Evolutionary conservation across 805 yeast species (phyloP).

Genomic region (Candida tibetensis): DNA sequence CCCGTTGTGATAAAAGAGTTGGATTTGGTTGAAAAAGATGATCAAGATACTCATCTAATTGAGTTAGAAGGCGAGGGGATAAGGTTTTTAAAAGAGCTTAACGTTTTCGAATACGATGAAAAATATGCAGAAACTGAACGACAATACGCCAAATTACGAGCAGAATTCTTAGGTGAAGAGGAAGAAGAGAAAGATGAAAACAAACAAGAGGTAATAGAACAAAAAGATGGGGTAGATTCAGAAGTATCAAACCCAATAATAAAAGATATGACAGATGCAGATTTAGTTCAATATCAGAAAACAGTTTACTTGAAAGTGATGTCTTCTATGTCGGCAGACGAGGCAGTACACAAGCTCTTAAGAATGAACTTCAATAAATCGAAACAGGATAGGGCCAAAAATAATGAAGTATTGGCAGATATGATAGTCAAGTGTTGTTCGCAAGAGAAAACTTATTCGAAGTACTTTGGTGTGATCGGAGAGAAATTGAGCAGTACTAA

Average conservation of each 20-base stretch:
- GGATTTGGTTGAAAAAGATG: conserved; percentile 65
- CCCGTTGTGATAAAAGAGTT: conserved; percentile 44
- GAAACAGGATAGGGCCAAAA: conserved; percentile 16
- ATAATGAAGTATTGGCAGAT: conserved; percentile 58
- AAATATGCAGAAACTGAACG: conserved; percentile 50
- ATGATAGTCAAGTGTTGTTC: conserved; percentile 78
- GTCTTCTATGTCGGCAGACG: conserved; percentile 90
- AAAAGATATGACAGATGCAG: conserved; percentile 68
- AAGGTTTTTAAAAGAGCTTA: conserved; percentile 45
- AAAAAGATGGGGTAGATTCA: background rate
- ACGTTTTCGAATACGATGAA: conserved; percentile 50
- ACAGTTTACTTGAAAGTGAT: conserved; percentile 76
- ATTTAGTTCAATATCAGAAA: conserved; percentile 64
- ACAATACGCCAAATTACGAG: conserved; percentile 41
- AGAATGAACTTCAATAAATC: conserved; percentile 34
- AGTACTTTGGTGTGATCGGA: conserved; percentile 75
- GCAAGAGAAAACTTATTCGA: conserved; percentile 83
- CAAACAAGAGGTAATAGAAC: conserved; percentile 2
- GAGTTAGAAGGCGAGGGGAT: conserved; percentile 49
- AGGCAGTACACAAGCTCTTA: conserved; percentile 83
- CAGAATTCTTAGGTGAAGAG: conserved; percentile 46
- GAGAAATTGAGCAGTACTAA: conserved; percentile 57
- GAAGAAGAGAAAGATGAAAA: conserved; percentile 16
- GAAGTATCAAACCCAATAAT: conserved; percentile 24
- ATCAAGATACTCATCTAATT: conserved; percentile 53